Conservation (phyloP, 2,329 filamentous ascomycete genomes). For the Kalmusia sp. region DNA sequence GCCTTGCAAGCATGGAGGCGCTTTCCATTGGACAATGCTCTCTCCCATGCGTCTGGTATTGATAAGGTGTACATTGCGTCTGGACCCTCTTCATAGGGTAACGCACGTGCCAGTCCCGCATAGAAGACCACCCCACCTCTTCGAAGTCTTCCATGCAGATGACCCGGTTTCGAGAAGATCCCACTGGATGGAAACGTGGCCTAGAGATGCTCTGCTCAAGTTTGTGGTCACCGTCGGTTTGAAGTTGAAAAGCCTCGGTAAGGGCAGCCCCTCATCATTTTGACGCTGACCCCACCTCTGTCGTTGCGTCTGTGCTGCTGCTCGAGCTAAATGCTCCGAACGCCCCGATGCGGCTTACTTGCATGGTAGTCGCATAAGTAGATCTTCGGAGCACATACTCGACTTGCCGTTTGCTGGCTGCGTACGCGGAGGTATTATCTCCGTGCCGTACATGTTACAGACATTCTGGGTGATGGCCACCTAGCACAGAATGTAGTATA, state of each 20-base stretch:
- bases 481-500: no score
- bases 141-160: not conserved
- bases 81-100: not conserved
- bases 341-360: conserved; percentile 4
- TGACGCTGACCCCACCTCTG: not conserved
- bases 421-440: not conserved
- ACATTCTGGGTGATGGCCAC: no score
- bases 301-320: not conserved
- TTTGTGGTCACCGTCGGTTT: no score
- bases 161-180: not conserved
- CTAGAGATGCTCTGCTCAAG: not conserved
- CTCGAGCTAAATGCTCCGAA: not conserved
- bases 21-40: not conserved
- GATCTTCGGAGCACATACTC: not conserved
- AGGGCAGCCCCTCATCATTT: no score
- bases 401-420: no score
- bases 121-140: not conserved
- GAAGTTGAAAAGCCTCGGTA: not conserved
- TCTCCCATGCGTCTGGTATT: not conserved
- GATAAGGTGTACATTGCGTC: not conserved
- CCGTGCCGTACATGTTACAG: no score
- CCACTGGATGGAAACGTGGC: not conserved
- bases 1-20: not conserved
- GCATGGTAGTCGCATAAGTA: not conserved
- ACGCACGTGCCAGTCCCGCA: no score